These are phyloP conservation scores for Leccinum barrowsii DNA, from an alignment of 768 basidiomycete genomes.

Conservation along the genomic window DNA sequence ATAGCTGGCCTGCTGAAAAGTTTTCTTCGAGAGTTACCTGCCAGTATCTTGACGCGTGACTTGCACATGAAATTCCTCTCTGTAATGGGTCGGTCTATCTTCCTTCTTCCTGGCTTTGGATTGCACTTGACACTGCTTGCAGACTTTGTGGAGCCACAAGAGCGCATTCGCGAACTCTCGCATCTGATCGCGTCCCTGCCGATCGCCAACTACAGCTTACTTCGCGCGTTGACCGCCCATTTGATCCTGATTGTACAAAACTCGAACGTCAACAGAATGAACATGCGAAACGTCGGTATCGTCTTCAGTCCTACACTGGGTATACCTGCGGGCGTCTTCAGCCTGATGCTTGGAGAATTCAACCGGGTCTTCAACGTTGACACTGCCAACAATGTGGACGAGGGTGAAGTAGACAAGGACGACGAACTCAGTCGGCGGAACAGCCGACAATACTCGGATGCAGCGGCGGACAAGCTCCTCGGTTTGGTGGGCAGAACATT, in stretches of 20 bases:
- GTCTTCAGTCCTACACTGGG: slow-evolving; percentile 97
- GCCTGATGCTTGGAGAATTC: slow-evolving; percentile 90
- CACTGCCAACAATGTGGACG: slow-evolving; percentile 25
- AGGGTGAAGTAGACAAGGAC: slow-evolving; percentile 26
- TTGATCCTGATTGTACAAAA: slow-evolving; percentile 94
- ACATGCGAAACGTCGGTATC: slow-evolving; percentile 96
- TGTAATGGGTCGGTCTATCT: slow-evolving; percentile 76
- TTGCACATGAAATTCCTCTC: slow-evolving; percentile 87
- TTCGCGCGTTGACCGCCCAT: slow-evolving; percentile 92
- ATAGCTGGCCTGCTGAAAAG: slow-evolving; percentile 93
- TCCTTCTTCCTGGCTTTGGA: not conserved
- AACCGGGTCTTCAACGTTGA: slow-evolving; percentile 90
- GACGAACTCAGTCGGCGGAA: slow-evolving; percentile 61
- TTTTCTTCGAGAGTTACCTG: slow-evolving; percentile 90
- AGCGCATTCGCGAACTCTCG: slow-evolving; percentile 84
- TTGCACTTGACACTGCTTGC: slow-evolving; percentile 14
- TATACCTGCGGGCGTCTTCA: slow-evolving; percentile 97
- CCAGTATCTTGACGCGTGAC: slow-evolving; percentile 88
- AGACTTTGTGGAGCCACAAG: slow-evolving; percentile 89
- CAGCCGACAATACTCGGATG: slow-evolving; percentile 79
- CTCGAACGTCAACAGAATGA: slow-evolving; percentile 92
- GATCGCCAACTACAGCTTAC: slow-evolving; percentile 87
- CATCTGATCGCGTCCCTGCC: slow-evolving; percentile 85
- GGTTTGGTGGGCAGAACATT: slow-evolving; percentile 71
- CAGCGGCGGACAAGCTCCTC: slow-evolving; percentile 78